Base-by-base conservation (phyloP, 2,329 filamentous ascomycete species). In the Amesomyces nigricolor region DNA sequence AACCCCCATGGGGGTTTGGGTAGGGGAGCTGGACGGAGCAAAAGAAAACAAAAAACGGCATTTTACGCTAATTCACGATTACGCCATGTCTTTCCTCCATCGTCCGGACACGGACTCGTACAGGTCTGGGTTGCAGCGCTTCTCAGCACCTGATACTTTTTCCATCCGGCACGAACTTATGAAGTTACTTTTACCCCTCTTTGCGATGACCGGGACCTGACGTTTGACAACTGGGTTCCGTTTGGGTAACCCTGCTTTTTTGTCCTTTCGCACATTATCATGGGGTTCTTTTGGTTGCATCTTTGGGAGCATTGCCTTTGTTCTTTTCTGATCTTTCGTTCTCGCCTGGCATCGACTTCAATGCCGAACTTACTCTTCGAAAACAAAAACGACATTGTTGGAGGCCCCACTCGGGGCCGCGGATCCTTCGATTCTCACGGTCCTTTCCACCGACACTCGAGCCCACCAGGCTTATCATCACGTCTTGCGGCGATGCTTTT, bases 61-160 rank as follows among this genome's bases (percentile, higher is more conserved):
- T 48, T 51, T 61, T 67, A 63, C 59, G 63, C 58, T 63, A 64
- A 63, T 65, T 60, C 51, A 66, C 64, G 64, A 66, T 66, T 58
- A 66, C 63, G 64, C 54, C 59, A 59, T 47, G 56, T 59, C 16
- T 53, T 58, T 59, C 48, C 44, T 62, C 61, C 51, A 47, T 47
- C 45, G 54, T 52, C 54, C 48, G 45, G 57, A 16, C 38, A 35
- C 35, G 51, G 55, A 38, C 10, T 9, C 11, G 39, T 22, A 17
- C 40, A 16, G 29, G 49, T 10, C 42, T 54, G 61, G 53, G 54
- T 60, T 54, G 62, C 61, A 54, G 62, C 45, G 61, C 61, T 47
- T 60, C 53, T 52, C 45, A 30, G n/a, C n/a, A 17, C 22, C 42
- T 19, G 40, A 22, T 29, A n/a, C 6, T 2, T 30, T n/a, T 30